phyloP scores from a whole-genome alignment of 768 basidiomycete genomes.

The Scleroderma citrinum region DNA sequence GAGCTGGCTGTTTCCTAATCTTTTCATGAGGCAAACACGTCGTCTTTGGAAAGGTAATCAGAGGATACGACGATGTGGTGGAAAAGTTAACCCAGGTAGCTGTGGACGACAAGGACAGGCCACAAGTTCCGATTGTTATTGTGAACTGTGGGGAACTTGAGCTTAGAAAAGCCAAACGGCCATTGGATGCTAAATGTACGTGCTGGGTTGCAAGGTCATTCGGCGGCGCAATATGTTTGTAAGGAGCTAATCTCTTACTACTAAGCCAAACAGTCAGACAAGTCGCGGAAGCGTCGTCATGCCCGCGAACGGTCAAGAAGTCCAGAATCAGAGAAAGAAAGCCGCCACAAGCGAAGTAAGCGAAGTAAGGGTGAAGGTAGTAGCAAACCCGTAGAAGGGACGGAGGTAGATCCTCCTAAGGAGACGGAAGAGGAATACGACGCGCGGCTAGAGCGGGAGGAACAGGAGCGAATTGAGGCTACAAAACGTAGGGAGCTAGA shows the following conservation, averaged over 20 bases:
- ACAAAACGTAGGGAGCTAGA: constrained; percentile 45
- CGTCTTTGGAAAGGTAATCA: constrained; percentile 49
- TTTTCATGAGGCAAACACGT: constrained; percentile 49
- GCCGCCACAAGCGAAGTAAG: constrained; percentile 24
- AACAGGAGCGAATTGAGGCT: constrained; percentile 49
- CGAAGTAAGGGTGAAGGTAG: constrained; percentile 6
- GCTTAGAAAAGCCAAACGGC: constrained; percentile 36
- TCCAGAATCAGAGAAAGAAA: constrained; percentile 16
- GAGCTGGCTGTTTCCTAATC: constrained; percentile 1
- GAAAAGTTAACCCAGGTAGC: constrained; percentile 55
- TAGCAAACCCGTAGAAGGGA: constrained; percentile 1
- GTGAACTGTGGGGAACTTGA: constrained; percentile 83
- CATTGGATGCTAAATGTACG: constrained; percentile 13
- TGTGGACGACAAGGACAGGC: constrained; percentile 73
- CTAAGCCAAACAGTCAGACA: constrained; percentile 7
- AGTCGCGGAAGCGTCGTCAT: constrained; percentile 16
- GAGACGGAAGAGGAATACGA: constrained; percentile 77
- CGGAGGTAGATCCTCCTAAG: constrained; percentile 13
- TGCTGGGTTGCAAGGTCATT: background rate
- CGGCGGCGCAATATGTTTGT: background rate
- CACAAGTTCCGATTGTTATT: constrained; percentile 59
- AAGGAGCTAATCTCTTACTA: background rate
- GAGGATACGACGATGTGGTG: constrained; percentile 56
- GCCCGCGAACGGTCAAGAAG: constrained; percentile 24
- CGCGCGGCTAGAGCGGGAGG: constrained; percentile 59